Evolutionary conservation across 2,329 filamentous ascomycete genomes (phyloP).

Genomic region (Thelonectria olida): DNA sequence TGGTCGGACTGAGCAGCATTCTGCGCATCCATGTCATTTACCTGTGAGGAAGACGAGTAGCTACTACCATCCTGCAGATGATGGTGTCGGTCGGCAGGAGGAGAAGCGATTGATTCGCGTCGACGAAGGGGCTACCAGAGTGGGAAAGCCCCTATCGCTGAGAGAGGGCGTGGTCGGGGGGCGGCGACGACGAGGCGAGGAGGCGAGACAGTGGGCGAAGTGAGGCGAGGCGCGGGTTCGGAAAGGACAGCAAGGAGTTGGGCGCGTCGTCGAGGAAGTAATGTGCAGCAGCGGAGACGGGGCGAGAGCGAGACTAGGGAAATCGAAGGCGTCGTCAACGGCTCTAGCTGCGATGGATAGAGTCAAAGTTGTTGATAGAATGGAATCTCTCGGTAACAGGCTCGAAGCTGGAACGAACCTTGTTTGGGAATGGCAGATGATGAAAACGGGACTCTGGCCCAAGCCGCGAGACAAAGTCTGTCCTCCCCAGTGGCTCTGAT

Average conservation of each 20-base stretch:
- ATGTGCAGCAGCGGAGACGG: slow-evolving; percentile 6
- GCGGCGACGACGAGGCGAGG: slow-evolving; percentile 1
- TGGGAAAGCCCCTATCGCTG: slow-evolving; percentile 28
- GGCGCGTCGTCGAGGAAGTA: slow-evolving; percentile 22
- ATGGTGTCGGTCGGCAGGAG: slow-evolving; percentile 28
- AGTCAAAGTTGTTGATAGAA: slow-evolving; percentile 20
- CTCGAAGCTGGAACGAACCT: slow-evolving; percentile 33
- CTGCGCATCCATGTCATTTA: slow-evolving; percentile 76
- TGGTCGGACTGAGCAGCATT: slow-evolving; percentile 71
- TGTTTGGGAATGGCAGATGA: slow-evolving; percentile 33
- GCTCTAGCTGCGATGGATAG: slow-evolving; percentile 2
- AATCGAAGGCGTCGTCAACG: slow-evolving; percentile 11
- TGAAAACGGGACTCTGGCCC: slow-evolving; percentile 32
- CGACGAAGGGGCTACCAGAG: slow-evolving; percentile 18
- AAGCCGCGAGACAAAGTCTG: slow-evolving; percentile 35
- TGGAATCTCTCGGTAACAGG: neutral
- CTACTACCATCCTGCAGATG: slow-evolving; percentile 67
- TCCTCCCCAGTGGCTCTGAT: slow-evolving; percentile 20
- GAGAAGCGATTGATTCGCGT: slow-evolving; percentile 41
- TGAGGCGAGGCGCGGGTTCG: slow-evolving; percentile 16
- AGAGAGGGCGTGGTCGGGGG: slow-evolving; percentile 11
- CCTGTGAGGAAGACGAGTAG: slow-evolving; percentile 58
- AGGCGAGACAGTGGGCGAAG: slow-evolving; percentile 16
- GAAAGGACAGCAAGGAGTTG: slow-evolving; percentile 18
- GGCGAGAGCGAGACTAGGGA: slow-evolving; percentile 14